A percentile compares a stretch with the other conserved stretches of the same genome.
phyloP scores from a whole-genome alignment of 352 stramenopile genomes.

The Pythium folliculosum region DNA sequence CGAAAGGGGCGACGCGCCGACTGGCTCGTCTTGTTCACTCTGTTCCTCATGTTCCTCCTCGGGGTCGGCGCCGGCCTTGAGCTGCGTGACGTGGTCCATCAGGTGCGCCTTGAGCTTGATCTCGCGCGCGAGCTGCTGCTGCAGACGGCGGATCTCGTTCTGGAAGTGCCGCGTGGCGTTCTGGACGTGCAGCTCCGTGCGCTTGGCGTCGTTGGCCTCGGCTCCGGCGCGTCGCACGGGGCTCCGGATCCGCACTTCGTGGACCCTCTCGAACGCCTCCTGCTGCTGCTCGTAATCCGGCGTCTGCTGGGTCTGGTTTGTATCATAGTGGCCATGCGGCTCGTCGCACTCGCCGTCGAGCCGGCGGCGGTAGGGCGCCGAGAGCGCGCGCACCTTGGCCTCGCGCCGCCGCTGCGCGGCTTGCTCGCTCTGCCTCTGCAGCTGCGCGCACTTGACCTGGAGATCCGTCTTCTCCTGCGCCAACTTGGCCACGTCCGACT shows the following conservation, averaged over 20 bases:
- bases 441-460: constrained; percentile 45
- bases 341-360: constrained; percentile 7
- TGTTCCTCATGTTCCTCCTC: constrained; percentile 1
- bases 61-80: constrained; percentile 17
- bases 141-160: constrained; percentile 67
- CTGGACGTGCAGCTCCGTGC: constrained; percentile 32
- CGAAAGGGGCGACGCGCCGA: not conserved
- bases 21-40: too few relatives aligned
- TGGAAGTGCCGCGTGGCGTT: constrained; percentile 59
- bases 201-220: not conserved
- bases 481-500: constrained; percentile 46
- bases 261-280: constrained; percentile 36
- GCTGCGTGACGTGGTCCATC: constrained; percentile 46
- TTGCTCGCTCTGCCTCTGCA: constrained; percentile 46
- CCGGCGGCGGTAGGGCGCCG: constrained; percentile 36
- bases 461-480: constrained; percentile 52
- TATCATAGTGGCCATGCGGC: not conserved
- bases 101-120: constrained; percentile 45
- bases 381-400: constrained; percentile 53
- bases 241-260: constrained; percentile 34
- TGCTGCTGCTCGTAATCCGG: constrained; percentile 40
- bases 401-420: constrained; percentile 42
- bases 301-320: not conserved
- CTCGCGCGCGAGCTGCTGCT: constrained; percentile 61
- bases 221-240: not conserved